phyloP scores from a whole-genome alignment of 1,139 yeast genomes.

The Zygosaccharomyces pseudobailii region DNA sequence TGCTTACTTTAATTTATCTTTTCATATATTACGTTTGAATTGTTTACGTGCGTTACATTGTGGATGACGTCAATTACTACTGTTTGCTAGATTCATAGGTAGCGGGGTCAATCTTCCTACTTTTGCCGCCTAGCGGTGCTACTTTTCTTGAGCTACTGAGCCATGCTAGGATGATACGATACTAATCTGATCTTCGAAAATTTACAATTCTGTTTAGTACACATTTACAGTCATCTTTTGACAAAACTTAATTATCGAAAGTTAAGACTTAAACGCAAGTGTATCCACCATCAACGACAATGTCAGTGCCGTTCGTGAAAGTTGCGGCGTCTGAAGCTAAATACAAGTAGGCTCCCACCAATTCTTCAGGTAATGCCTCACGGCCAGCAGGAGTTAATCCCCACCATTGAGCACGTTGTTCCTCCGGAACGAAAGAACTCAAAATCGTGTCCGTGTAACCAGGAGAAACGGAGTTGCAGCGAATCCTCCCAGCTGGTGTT shows the following conservation, averaged over 20 bases:
- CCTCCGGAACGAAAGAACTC: conserved; percentile 55
- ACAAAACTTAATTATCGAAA: no score
- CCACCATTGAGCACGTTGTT: conserved; percentile 60
- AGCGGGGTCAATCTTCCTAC: no score
- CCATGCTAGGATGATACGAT: no score
- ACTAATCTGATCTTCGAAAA: no score
- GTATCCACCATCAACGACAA: conserved; percentile 83
- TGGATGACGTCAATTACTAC: no score
- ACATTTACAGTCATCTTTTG: background rate
- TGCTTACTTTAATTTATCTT: no score
- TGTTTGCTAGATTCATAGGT: no score
- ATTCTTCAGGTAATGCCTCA: conserved; percentile 70
- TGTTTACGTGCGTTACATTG: no score
- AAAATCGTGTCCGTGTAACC: conserved; percentile 77
- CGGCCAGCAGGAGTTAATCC: conserved; percentile 76
- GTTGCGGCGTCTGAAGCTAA: conserved; percentile 80
- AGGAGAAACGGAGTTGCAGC: conserved; percentile 75
- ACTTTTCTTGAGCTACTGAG: no score
- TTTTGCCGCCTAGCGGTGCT: no score
- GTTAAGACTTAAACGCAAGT: conserved; percentile 9
- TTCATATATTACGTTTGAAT: no score
- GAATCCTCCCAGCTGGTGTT: conserved; percentile 36
- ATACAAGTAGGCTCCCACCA: conserved; percentile 82
- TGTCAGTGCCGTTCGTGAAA: conserved; percentile 77
- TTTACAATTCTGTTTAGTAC: no score